Evolutionary conservation across 2,329 filamentous ascomycete species (phyloP).

Genomic region (Fusarium secorum): DNA sequence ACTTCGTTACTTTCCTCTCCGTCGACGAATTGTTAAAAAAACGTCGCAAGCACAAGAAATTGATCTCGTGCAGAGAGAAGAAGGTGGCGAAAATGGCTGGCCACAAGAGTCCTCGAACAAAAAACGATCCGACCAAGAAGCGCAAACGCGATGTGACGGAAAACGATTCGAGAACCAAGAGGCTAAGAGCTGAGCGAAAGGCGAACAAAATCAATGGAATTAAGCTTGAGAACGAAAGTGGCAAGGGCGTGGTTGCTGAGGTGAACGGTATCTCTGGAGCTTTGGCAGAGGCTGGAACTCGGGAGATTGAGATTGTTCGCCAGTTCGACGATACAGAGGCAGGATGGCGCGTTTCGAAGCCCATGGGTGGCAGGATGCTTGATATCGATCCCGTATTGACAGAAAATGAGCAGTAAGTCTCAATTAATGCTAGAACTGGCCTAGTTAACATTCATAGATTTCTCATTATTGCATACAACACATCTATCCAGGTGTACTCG

Average conservation of each 20-base stretch:
- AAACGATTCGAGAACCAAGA: conserved; percentile 52
- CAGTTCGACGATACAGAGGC: conserved; percentile 45
- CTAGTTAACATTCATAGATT: conserved; percentile 57
- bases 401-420: conserved; percentile 65
- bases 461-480: conserved; percentile 77
- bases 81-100: conserved; percentile 47
- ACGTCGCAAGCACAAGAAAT: conserved; percentile 29
- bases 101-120: conserved; percentile 43
- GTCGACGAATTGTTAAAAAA: conserved; percentile 25
- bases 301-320: conserved; percentile 39
- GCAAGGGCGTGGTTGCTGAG: conserved; percentile 21
- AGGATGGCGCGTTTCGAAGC: conserved; percentile 68
- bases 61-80: conserved; percentile 3
- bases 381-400: conserved; percentile 71
- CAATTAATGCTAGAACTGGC: background rate
- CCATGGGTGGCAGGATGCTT: conserved; percentile 71
- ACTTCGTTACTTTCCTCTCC: conserved; percentile 28
- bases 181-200: conserved; percentile 48
- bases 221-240: conserved; percentile 16
- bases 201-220: conserved; percentile 42
- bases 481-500: conserved; percentile 81
- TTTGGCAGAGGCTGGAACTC: conserved; percentile 23
- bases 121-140: conserved; percentile 54
- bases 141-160: conserved; percentile 57
- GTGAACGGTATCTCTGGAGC: conserved; percentile 28